A percentile compares a stretch with the other conserved stretches of the same genome.
Evolutionary conservation across 108 stramenopile genomes (phyloP).

Genomic region (Chaetoceros muelleri): DNA sequence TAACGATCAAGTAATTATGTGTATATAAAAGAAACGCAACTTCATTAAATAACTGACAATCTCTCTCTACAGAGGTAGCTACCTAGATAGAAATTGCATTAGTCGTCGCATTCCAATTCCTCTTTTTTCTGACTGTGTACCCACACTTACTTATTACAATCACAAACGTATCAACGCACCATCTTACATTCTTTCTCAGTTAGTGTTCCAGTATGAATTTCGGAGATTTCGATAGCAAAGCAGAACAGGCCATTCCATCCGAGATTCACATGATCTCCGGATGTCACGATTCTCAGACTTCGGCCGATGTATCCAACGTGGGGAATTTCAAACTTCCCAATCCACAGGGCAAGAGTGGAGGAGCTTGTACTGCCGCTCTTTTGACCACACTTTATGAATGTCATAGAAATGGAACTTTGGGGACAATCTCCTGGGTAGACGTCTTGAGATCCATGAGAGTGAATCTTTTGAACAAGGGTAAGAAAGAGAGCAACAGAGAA

Average conservation of each 20-base stretch:
- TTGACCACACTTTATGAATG: slow-evolving; percentile 24
- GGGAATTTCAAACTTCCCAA: slow-evolving; percentile 70
- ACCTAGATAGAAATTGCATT: no score
- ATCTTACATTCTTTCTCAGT: no score
- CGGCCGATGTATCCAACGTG: slow-evolving; percentile 49
- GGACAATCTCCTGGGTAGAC: not conserved
- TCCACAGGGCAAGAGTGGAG: slow-evolving; percentile 62
- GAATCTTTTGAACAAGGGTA: not conserved
- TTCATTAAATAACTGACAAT: no score
- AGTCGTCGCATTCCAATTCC: no score
- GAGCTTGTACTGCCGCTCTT: slow-evolving; percentile 80
- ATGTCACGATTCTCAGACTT: slow-evolving; percentile 22
- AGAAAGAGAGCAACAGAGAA: no score
- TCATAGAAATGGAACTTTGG: not conserved
- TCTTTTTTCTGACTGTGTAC: no score
- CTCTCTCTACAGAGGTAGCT: no score
- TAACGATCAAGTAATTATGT: no score
- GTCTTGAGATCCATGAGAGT: not conserved
- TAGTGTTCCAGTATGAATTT: no score
- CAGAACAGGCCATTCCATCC: slow-evolving; percentile 4
- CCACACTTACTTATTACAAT: no score
- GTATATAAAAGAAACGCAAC: no score
- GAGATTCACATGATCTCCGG: slow-evolving; percentile 31
- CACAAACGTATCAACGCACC: no score
- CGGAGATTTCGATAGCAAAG: slow-evolving; percentile 4